Base-by-base conservation (phyloP, 768 basidiomycete genomes). In the Mrakia gelida region DNA sequence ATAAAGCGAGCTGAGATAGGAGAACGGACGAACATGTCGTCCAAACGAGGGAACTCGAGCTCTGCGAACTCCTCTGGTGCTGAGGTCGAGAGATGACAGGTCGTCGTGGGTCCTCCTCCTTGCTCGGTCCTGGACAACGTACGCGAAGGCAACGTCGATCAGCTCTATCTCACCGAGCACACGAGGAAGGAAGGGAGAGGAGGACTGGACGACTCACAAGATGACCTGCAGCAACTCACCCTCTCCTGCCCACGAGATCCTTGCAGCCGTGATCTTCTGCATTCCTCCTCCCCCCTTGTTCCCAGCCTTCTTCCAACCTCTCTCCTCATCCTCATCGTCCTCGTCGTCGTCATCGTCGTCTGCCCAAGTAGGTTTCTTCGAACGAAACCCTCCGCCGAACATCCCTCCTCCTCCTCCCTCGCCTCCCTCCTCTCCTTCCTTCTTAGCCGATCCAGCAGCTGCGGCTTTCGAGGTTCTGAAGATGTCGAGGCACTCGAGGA, bases 401-500 rank as follows among this genome's bases (percentile, higher is more conserved):
- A 21, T 21, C 1, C 38, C 43, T 49, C 63, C 75, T 38, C 65
- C 26, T 32, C 62, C 45, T 28, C 41, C 34, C 38, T 38, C 38
- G 3, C 38, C 45, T 45, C 45, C 45, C 18, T 49, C 71, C 23
- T 72, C 71, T 21, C 43, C 49, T 16, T 56, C 71, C 52, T 61
- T 65, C n/a, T 74, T 67, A n/a, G 77, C 41, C 28, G 79, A 82
- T 56, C 86, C 84, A 7, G 84, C 84, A 1, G 92, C 92, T 16
- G 67, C 34, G 8, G 67, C 67, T 43, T 70, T 70, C 21, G 94
- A 92, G 41, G 73, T 54, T 62, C 96, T 95, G 81, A 95, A 98
- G 75, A 98, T 91, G 81, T 96, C 95, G 45, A 99, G 87, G 81
- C 93, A 95, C 80, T 97, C 94, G 79, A 97, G 88, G 72, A 98